Base-by-base conservation (phyloP, 176 grass and related monocot genomes). In the Carex kokanica region DNA sequence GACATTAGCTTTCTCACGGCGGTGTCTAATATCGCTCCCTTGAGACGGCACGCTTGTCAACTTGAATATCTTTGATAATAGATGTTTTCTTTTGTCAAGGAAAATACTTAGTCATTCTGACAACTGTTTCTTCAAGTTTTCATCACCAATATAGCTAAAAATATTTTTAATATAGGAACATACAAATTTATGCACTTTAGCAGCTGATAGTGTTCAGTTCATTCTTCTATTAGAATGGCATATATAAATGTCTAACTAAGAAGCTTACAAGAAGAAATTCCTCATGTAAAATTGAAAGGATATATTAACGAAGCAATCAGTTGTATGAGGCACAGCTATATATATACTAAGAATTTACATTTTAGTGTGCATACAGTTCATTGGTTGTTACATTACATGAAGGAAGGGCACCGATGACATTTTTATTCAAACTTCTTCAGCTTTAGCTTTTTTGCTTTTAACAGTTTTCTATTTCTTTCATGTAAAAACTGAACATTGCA, bases 241-340 rank as follows among this genome's bases (percentile, higher is more conserved):
- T 77, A 38, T 38, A 38, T 38, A 2, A 77, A 29, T 77, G 72
- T 55, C 21, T 43, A 31, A 14, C 21, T 77, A 29, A 52, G 47
- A 55, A 17, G 49, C 47, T 77, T 54, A 73, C 16, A 47, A 51
- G 11, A 73, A 55, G 49, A 77, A 27, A 55, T 15, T 10, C 24
- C 21, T 74, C 68, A 10, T 84, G 86, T 17, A 75, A 79, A 24
- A 81, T 29, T 67, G 55, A 75, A 64, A 95, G 95, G 95, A 98
- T 98, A 98, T 98, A 98, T 98, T 98, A 92, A 85, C 88, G 90
- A 78, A 98, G 89, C 86, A 90, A 84, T 98, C 89, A 82, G 91
- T 93, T 84, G 95, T 93, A 90, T 98, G 89, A 43, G 95, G 90
- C 74, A 94, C 88, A 17, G 95, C 90, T 24, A 70, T 56, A 47